Base-by-base conservation (phyloP, 495 filamentous ascomycete genomes). In the Wilcoxina mikolae region DNA sequence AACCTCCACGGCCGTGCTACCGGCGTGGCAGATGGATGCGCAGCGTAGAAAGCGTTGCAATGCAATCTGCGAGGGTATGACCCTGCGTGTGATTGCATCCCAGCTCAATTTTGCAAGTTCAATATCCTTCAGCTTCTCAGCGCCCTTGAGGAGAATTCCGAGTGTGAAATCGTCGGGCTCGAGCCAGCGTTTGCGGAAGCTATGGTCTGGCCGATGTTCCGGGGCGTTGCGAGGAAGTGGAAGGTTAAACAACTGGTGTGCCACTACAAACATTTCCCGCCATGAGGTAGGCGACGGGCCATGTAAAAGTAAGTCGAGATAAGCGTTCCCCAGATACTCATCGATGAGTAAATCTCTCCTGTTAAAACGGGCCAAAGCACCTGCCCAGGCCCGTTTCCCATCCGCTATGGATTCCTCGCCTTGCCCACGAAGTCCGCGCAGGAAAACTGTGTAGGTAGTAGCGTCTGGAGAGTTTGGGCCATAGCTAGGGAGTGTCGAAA, bases 51-150 rank as follows among this genome's bases (percentile, higher is more conserved):
- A 49, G 5, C 12, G 46, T 11, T 49, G 46, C 25, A 15, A 28
- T 9, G 46, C 24, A 25, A 49, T 49, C 24, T 22, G 3, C 27
- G 24, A 10, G 1, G 46, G 46, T 1, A 7, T 9, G 24, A 49
- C 12, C 12, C 46, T 20, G 5, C 3, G 12, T 29, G 9, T 15
- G 7, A 28, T 28, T 3, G 10, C 25, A 10, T 43, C 20, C 46
- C 46, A 49, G 12, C 12, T 49, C 3, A 12, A 11, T 11, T 28
- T 15, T 11, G 46, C 46, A 11, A 49, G 2, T 38, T 18, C 15
- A 17, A 52, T 26, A 29, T 52, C 24, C 23, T 52, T 52, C 15
- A 52, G n/a, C 4, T 52, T 52, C n/a, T 52, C 33, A 29, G 49
- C 49, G 9, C 27, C 49, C 24, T 27, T 52, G 27, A 52, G 31